Base-by-base conservation (phyloP, 345 rosid genomes). In the Stellera chamaejasme region DNA sequence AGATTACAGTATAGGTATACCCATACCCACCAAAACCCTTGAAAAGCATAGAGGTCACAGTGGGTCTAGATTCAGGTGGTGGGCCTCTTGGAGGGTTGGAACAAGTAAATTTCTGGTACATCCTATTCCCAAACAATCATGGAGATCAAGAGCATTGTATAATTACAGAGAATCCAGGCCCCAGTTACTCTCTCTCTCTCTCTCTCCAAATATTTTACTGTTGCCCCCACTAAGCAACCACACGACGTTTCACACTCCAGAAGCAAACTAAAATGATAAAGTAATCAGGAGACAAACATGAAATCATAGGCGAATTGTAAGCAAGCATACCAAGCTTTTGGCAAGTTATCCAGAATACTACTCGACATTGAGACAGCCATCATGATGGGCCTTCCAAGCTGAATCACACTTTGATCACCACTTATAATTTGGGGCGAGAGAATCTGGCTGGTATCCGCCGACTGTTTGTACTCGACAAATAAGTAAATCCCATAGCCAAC, bases 401-500 rank as follows among this genome's bases (percentile, higher is more conserved):
- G 84, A 10, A 76, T n/a, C 61, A 74, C 62, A 58, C 55, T 57
- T 23, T 61, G 55, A 55, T 72, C 72, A 15, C 60, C 70, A 52
- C 59, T 66, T 8, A 39, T 46, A 36, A 84, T 68, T 12, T 55
- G 54, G 42, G 72, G 58, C 11, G 58, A 55, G 42, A 74, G 58
- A 49, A 73, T 56, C 50, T 63, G 10, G 2, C 60, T 48, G 60
- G 52, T 56, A 19, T 64, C 79, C 8, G 78, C 62, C 0, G 79
- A 80, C 36, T 64, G 72, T 71, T 72, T 69, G 64, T 81, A 93
- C 77, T 78, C 77, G 27, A 93, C 86, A 51, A 89, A 87, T 79
- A 93, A 81, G 80, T 93, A 93, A 66, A 93, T 87, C 56, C 99
- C 99, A 69, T 82, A 93, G 15, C 99, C 96, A 67, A 87, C 75